Conservation (phyloP, 345 rosid genomes). For the Chamaenerion angustifolium region DNA sequence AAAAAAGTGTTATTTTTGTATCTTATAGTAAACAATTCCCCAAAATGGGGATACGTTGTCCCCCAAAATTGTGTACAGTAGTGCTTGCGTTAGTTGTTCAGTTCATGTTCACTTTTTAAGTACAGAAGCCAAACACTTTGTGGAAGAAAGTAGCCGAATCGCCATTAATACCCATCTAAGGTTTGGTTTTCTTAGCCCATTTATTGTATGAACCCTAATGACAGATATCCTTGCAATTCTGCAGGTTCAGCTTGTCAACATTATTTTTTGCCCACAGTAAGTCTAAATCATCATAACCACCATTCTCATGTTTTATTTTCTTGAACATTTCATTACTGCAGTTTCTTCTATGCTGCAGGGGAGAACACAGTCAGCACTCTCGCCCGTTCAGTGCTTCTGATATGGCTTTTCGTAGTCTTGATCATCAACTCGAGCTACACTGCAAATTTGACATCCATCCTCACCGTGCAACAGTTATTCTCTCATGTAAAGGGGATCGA, state of each 20-base stretch:
- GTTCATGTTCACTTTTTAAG: no score
- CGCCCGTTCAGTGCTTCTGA: constrained; percentile 67
- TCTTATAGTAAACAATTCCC: no score
- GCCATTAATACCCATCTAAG: no score
- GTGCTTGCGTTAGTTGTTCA: no score
- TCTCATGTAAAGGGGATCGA: constrained; percentile 73
- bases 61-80: no score
- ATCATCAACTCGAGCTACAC: constrained; percentile 95
- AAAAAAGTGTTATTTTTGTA: no score
- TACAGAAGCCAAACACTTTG: no score
- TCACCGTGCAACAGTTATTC: constrained; percentile 80
- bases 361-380: constrained; percentile 78
- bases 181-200: background rate
- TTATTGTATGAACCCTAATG: background rate
- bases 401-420: constrained; percentile 88
- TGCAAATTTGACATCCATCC: constrained; percentile 83
- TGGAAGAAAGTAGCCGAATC: no score
- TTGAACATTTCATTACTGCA: constrained; percentile 10
- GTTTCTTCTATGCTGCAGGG: constrained; percentile 39
- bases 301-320: constrained; percentile 1
- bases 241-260: constrained; percentile 98
- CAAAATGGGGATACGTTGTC: no score
- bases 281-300: constrained; percentile 16
- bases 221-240: constrained; percentile 1
- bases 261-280: constrained; percentile 89